Evolutionary conservation across 2,329 filamentous ascomycete species (phyloP).

Genomic region (Drechslerella stenobrocha): DNA sequence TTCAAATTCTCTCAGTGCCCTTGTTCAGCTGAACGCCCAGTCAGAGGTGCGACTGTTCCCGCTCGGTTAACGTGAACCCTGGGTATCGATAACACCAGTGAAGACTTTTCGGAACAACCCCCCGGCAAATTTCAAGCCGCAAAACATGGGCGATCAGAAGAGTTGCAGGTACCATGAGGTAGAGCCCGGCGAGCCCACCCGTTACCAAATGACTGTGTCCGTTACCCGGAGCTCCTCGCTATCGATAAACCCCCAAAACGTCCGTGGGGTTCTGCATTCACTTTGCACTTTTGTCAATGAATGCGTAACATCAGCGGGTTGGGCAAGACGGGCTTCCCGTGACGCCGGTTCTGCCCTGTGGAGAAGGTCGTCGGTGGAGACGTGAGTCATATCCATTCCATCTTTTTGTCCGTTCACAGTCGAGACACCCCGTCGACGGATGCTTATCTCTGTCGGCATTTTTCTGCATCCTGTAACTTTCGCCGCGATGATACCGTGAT

Average conservation of each 20-base stretch:
- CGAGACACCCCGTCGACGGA: not conserved
- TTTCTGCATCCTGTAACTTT: not conserved
- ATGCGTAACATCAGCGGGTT: constrained; percentile 16
- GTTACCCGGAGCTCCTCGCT: constrained; percentile 14
- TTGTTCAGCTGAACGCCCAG: constrained; percentile 44
- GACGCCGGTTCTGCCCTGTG: constrained; percentile 30
- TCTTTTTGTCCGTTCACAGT: no score
- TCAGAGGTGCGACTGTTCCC: constrained; percentile 22
- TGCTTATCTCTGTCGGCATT: constrained; percentile 3
- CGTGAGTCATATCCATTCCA: constrained; percentile 24
- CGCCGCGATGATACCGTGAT: constrained; percentile 12
- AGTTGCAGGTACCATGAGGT: constrained; percentile 29
- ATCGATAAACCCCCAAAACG: constrained; percentile 25
- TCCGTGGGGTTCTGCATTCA: constrained; percentile 11
- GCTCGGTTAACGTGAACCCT: constrained; percentile 35
- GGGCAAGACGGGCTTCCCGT: constrained; percentile 35
- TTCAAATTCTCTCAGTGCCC: constrained; percentile 9
- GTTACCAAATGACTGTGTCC: constrained; percentile 19
- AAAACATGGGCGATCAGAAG: not conserved
- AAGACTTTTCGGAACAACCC: constrained; percentile 20
- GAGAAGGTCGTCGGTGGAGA: not conserved
- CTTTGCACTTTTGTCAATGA: constrained; percentile 44
- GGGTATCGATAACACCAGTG: constrained; percentile 41
- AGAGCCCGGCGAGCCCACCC: constrained; percentile 7
- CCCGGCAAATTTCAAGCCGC: constrained; percentile 5